Evolutionary conservation across 2,329 filamentous ascomycete genomes (phyloP), one percentile per base, ranked within the genome.

Genomic region (Zasmidium citrigriseum): DNA sequence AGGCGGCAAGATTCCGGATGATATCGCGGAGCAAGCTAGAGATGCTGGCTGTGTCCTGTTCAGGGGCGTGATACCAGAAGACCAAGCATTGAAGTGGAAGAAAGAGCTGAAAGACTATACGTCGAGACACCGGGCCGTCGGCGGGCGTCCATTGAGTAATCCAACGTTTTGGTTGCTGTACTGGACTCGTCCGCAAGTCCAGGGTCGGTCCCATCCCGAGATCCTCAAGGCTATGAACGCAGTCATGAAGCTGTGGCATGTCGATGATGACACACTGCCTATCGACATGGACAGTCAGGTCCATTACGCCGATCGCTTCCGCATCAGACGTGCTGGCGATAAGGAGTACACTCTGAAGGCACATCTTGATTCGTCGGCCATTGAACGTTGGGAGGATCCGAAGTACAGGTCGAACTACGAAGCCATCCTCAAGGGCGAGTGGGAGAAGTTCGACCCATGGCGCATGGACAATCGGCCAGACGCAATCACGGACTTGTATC

Each of bases 161-260:
- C 53, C 57, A 25, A 52, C 34, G 14, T 55, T 55, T 25, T 59
- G 57, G 57, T 41, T 53, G 3, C 47, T 59, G 29, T 59, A 55
- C 48, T 59, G 57, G 57, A 59, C 47, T 14, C 24, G 53, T 14
- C 57, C 57, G 21, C 57, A 59, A 48, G 57, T 59, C 5, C 53
- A 59, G 44, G 53, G 24, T 21, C 52, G 57, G 14, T 55, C 52
- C 22, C 53, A 56, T 22, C 47, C 57, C 27, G 46, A 52, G 12
- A 55, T 59, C 20, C 25, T 59, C 16, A 52, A 51, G 9, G 57
- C 57, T 23, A 59, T 59, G 57, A 38, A 51, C 11, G 22, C 57
- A 21, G 48, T 59, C 16, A 59, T 52, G 52, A 53, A 56, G 44
- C 24, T 59, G 4, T 53, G 57, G 57, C 57, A 59, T 21, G 34